Base-by-base conservation (phyloP, 129 eudicot genomes). In the Artemisia tridentata region DNA sequence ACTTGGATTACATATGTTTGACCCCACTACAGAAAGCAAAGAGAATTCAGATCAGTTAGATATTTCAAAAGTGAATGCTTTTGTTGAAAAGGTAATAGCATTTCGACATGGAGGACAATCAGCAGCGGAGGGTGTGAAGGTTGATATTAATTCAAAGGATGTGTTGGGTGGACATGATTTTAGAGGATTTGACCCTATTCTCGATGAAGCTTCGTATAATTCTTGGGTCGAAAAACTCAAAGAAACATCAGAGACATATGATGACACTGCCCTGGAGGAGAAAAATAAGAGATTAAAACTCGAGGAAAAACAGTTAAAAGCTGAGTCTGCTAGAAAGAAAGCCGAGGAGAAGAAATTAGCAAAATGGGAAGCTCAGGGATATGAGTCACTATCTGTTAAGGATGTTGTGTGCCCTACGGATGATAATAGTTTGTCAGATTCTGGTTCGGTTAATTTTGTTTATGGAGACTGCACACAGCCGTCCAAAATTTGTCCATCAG, bases 381-480 rank as follows among this genome's bases (percentile, higher is more conserved):
- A 93, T 38, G 70, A 68, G 20, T 87, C 99, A 15, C 63, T 93
- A 20, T 59, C 97, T 20, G 82, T 90, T 13, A 73, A 73, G 65
- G 83, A 73, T 64, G 84, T 88, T 64, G 84, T 80, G 15, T 3
- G 17, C 50, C 84, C 92, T 38, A 25, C 71, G 15, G 79, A 74
- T 70, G 63, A 23, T 46, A 87, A 82, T 72, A 46, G 63, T 7
- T 75, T 78, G 77, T 86, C 91, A 7, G 88, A 82, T 79, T 77
- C 88, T 76, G 91, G 93, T 56, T 61, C 83, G 49, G 96, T 93
- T 52, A 84, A 80, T 69, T 88, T 87, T 79, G 97, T 93, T 64
- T 93, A 90, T 47, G 99, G 97, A 61, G 99, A 93, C 74, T 93
- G 99, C 84, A 93, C 99, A 45, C 80, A 72, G 52, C 88, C 99